phyloP scores from a whole-genome alignment of 208 protist species.

The Wallacemonas sp. region DNA sequence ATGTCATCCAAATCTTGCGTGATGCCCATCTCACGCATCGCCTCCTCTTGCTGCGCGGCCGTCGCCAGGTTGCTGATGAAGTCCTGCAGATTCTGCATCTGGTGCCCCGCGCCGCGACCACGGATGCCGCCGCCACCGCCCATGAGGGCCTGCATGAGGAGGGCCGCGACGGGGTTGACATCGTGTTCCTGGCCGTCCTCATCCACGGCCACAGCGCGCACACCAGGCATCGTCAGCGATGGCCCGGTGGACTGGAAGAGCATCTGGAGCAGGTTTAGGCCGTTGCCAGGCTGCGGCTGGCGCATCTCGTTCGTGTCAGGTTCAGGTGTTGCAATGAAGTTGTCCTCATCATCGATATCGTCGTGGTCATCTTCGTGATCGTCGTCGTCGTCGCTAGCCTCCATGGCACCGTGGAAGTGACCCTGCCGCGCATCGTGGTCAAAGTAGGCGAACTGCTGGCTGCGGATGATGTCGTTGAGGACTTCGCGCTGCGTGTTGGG shows the following conservation, averaged over 20 bases:
- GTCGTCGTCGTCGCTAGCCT: neutral
- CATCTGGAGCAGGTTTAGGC: neutral
- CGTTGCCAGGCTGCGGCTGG: neutral
- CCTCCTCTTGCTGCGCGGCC: conserved; percentile 35
- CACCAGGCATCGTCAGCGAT: neutral
- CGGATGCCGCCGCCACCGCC: neutral
- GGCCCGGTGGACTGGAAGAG: no score
- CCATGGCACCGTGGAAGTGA: neutral
- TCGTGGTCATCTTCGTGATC: conserved; percentile 15
- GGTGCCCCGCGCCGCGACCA: conserved; percentile 8
- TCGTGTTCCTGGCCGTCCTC: neutral
- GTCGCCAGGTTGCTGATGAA: conserved; percentile 27
- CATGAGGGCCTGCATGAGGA: conserved; percentile 1
- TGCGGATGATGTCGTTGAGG: conserved; percentile 76
- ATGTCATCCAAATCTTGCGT: conserved; percentile 79
- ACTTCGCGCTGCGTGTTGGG: conserved; percentile 69
- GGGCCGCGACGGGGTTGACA: neutral
- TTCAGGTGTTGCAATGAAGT: no score
- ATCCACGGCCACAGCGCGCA: conserved; percentile 4
- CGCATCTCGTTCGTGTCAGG: neutral
- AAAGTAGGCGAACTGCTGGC: conserved; percentile 21
- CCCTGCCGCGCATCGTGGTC: neutral
- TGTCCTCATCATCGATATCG: conserved; percentile 13
- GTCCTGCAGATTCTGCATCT: conserved; percentile 13
- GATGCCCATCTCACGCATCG: conserved; percentile 63